A percentile compares a stretch with the other conserved stretches of the same genome.
These are phyloP conservation scores for Fusarium sp. DNA, from an alignment of 2,329 filamentous ascomycete species.

Conservation along the genomic window DNA sequence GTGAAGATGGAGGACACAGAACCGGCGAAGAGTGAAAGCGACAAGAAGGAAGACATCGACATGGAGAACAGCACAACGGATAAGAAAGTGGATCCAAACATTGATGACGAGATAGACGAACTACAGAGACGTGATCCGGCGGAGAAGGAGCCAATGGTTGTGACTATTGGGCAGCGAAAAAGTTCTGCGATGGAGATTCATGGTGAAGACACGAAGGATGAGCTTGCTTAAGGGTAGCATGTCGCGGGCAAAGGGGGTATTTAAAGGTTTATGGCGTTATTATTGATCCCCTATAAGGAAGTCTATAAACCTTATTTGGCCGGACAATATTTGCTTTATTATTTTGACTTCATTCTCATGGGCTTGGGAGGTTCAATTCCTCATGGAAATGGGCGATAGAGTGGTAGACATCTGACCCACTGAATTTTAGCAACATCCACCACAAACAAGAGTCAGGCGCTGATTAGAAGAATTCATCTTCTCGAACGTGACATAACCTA, in stretches of 20 bases:
- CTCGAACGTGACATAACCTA: not conserved
- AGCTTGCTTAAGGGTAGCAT: not conserved
- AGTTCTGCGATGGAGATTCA: slow-evolving; percentile 26
- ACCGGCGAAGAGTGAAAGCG: not conserved
- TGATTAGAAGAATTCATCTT: slow-evolving; percentile 8
- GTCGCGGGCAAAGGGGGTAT: not conserved
- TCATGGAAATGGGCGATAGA: not conserved
- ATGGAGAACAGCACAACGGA: slow-evolving; percentile 1
- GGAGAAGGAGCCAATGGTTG: not conserved
- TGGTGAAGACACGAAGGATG: slow-evolving; percentile 7
- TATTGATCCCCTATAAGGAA: not conserved
- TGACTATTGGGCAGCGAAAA: not conserved
- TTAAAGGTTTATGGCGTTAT: not conserved
- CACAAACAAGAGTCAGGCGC: slow-evolving; percentile 12
- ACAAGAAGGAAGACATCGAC: not conserved
- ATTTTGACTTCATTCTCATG: not conserved
- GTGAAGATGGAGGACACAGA: slow-evolving; percentile 23
- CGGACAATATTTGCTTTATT: not conserved
- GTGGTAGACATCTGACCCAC: slow-evolving; percentile 23
- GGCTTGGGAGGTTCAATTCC: not conserved
- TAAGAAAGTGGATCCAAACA: not conserved
- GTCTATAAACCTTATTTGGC: not conserved
- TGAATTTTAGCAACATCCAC: slow-evolving; percentile 34
- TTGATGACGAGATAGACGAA: not conserved
- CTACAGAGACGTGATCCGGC: not conserved